These are phyloP conservation scores for Verticillium tricorpus DNA, from an alignment of 2,329 filamentous ascomycete species.

Conservation along the genomic window DNA sequence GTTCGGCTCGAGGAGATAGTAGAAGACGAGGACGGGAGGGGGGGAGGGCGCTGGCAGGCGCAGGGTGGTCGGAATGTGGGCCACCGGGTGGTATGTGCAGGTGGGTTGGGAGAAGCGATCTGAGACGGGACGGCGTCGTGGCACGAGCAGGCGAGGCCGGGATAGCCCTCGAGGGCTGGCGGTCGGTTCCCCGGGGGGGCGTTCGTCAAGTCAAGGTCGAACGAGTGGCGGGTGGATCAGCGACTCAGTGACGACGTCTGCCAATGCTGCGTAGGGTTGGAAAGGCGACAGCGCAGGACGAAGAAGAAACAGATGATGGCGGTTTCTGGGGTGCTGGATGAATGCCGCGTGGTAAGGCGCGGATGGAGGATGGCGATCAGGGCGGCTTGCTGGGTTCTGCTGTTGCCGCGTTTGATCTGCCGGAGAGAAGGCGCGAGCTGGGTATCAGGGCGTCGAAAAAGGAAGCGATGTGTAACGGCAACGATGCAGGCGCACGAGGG, in stretches of 20 bases:
- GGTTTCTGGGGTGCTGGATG: neutral
- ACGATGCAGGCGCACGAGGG: neutral
- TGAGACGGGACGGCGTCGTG: slow-evolving; percentile 4
- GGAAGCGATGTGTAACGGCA: neutral
- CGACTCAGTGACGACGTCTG: neutral
- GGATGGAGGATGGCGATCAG: neutral
- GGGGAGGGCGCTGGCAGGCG: slow-evolving; percentile 38
- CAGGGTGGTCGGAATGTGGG: slow-evolving; percentile 35
- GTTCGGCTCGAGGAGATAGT: slow-evolving; percentile 58
- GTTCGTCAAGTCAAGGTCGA: neutral
- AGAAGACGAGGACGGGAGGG: slow-evolving; percentile 45
- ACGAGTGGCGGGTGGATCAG: neutral
- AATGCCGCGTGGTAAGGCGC: neutral
- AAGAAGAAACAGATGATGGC: neutral
- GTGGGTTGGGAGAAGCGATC: neutral
- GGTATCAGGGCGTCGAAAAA: slow-evolving; percentile 1
- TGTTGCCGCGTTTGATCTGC: slow-evolving; percentile 1
- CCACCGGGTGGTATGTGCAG: neutral
- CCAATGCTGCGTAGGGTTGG: neutral
- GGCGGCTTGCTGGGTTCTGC: neutral
- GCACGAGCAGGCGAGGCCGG: slow-evolving; percentile 1
- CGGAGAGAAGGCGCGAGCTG: slow-evolving; percentile 1
- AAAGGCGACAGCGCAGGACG: neutral
- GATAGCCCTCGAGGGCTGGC: neutral
- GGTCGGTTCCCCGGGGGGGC: neutral